These are phyloP conservation scores for Dillenia suffruticosa DNA, from an alignment of 164 flowering plant genomes.

Conservation along the genomic window DNA sequence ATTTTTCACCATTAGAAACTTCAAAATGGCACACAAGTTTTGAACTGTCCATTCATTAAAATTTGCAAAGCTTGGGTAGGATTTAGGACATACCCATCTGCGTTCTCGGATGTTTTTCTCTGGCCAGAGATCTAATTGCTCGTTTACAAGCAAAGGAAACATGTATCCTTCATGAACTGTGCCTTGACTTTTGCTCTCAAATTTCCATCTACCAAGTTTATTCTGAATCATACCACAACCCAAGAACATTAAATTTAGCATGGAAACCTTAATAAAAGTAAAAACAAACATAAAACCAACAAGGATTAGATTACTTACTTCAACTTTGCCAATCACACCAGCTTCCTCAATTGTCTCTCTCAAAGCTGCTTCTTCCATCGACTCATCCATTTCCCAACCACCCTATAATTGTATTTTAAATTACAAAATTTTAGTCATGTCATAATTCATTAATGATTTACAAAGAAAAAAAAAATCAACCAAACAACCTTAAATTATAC, in stretches of 20 bases:
- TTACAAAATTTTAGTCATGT: too few species aligned
- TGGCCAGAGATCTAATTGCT: constrained; percentile 80
- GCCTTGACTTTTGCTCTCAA: constrained; percentile 62
- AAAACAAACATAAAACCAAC: too few species aligned
- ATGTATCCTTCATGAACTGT: constrained; percentile 59
- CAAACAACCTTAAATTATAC: constrained; percentile 20
- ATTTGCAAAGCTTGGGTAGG: too few species aligned
- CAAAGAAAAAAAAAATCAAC: too few species aligned
- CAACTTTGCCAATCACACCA: constrained; percentile 58
- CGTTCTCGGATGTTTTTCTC: constrained; percentile 53
- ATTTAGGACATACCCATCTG: constrained; percentile 48
- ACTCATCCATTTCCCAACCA: constrained; percentile 85
- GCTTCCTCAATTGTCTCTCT: constrained; percentile 84
- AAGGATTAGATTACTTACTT: constrained; percentile 17
- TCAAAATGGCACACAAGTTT: neutral
- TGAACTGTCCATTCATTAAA: neutral
- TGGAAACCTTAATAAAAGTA: too few species aligned
- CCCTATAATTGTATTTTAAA: constrained; percentile 34
- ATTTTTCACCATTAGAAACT: neutral
- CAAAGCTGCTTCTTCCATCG: constrained; percentile 49
- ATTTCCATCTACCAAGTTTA: constrained; percentile 66
- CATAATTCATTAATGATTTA: too few species aligned
- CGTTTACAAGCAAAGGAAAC: constrained; percentile 68
- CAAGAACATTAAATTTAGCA: too few species aligned
- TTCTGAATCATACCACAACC: constrained; percentile 22